Conservation (phyloP, 1,139 yeast genomes). For the Saccharomycopsis phalli region DNA sequence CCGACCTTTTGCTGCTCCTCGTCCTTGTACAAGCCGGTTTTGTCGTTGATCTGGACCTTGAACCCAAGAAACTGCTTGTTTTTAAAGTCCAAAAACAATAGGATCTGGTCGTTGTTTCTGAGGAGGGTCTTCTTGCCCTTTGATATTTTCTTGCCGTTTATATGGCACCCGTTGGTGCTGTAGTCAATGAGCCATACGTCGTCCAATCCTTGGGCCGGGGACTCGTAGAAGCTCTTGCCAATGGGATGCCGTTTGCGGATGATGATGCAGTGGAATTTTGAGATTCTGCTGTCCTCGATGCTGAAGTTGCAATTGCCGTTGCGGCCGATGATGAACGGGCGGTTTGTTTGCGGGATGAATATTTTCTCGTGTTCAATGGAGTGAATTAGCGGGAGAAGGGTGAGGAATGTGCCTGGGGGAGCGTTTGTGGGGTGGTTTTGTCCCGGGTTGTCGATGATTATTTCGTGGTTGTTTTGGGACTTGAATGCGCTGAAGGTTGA, state of each 20-base stretch:
- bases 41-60: constrained; percentile 41
- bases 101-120: constrained; percentile 55
- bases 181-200: constrained; percentile 78
- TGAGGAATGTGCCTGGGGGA: constrained; percentile 42
- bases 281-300: constrained; percentile 65
- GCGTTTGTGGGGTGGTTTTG: constrained; percentile 20
- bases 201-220: constrained; percentile 59
- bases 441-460: not conserved
- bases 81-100: constrained; percentile 52
- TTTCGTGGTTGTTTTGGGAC: not conserved
- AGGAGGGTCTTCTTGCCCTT: constrained; percentile 54
- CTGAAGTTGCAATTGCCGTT: constrained; percentile 49
- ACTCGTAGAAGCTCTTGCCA: constrained; percentile 45
- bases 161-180: constrained; percentile 71
- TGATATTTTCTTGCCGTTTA: constrained; percentile 52
- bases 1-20: constrained; percentile 18
- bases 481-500: constrained; percentile 1
- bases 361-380: constrained; percentile 40
- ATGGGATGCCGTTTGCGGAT: constrained; percentile 48
- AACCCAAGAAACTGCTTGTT: constrained; percentile 46
- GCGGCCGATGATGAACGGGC: constrained; percentile 59
- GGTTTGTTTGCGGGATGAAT: constrained; percentile 51
- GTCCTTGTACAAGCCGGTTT: constrained; percentile 47
- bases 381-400: constrained; percentile 35
- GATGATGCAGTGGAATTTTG: constrained; percentile 75